Evolutionary conservation across 371 early-diverging fungal species (phyloP).

Genomic region (Lichtheimia corymbifera): DNA sequence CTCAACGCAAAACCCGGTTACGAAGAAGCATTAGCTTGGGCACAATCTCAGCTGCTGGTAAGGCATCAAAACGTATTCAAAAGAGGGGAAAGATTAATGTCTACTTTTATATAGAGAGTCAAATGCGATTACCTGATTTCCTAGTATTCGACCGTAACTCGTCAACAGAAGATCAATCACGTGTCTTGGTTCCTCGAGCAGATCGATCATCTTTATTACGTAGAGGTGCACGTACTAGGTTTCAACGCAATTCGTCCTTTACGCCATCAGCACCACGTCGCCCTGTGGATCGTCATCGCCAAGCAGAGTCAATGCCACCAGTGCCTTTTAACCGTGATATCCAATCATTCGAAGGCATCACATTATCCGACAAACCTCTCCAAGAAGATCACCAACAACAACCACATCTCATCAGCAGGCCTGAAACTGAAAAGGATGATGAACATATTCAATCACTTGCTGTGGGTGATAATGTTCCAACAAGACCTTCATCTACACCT

Average conservation of each 20-base stretch:
- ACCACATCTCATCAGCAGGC: no score
- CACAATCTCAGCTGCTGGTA: constrained; percentile 40
- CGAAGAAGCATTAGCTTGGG: constrained; percentile 50
- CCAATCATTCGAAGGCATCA: neutral
- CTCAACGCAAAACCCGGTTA: constrained; percentile 26
- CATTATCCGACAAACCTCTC: constrained; percentile 7
- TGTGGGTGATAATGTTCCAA: neutral
- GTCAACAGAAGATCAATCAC: constrained; percentile 48
- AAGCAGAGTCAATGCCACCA: constrained; percentile 13
- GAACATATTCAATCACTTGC: neutral
- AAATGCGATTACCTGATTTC: constrained; percentile 35
- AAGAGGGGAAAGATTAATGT: constrained; percentile 1
- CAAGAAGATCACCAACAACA: no score
- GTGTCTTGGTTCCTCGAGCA: constrained; percentile 46
- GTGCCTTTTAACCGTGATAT: neutral
- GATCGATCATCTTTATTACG: constrained; percentile 45
- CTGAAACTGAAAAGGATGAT: neutral
- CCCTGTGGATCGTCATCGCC: constrained; percentile 8
- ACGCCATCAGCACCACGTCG: constrained; percentile 5
- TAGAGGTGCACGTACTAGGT: constrained; percentile 54
- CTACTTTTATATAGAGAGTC: constrained; percentile 7
- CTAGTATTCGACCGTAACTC: constrained; percentile 54
- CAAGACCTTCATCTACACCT: constrained; percentile 5
- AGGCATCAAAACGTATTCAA: neutral
- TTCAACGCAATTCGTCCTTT: constrained; percentile 47